These are phyloP conservation scores for Phyllostachys edulis DNA, from an alignment of 176 grass and related monocot genomes.

Conservation along the genomic window DNA sequence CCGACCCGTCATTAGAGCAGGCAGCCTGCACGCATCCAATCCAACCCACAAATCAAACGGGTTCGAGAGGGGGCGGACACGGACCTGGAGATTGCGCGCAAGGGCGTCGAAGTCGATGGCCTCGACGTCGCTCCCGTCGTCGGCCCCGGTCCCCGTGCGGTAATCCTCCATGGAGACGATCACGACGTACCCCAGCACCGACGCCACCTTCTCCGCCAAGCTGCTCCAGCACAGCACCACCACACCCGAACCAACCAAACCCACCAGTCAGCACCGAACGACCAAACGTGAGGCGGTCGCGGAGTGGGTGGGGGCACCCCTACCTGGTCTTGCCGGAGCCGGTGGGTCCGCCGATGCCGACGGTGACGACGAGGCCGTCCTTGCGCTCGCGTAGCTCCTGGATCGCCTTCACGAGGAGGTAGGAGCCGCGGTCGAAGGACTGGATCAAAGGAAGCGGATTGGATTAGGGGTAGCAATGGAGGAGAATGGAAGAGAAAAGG, in stretches of 20 bases:
- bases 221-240: slow-evolving; percentile 28
- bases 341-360: slow-evolving; percentile 88
- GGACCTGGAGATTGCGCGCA: slow-evolving; percentile 67
- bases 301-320: neutral
- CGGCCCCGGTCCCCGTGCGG: slow-evolving; percentile 63
- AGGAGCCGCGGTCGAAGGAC: slow-evolving; percentile 96
- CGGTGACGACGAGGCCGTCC: slow-evolving; percentile 77
- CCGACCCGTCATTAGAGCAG: slow-evolving; percentile 32
- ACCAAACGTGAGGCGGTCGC: neutral
- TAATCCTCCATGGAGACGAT: slow-evolving; percentile 99
- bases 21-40: slow-evolving; percentile 25
- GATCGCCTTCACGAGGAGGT: slow-evolving; percentile 95
- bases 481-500: neutral
- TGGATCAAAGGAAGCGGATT: slow-evolving; percentile 12
- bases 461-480: slow-evolving; percentile 12
- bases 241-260: neutral
- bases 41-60: slow-evolving; percentile 17
- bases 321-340: slow-evolving; percentile 97
- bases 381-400: slow-evolving; percentile 96
- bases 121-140: slow-evolving; percentile 77
- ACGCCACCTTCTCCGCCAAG: slow-evolving; percentile 95
- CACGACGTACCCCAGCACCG: slow-evolving; percentile 81
- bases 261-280: neutral
- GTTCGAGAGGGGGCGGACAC: neutral
- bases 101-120: slow-evolving; percentile 77